Evolutionary conservation across 2,329 filamentous ascomycete species (phyloP).

Genomic region (Teratosphaeria destructans): DNA sequence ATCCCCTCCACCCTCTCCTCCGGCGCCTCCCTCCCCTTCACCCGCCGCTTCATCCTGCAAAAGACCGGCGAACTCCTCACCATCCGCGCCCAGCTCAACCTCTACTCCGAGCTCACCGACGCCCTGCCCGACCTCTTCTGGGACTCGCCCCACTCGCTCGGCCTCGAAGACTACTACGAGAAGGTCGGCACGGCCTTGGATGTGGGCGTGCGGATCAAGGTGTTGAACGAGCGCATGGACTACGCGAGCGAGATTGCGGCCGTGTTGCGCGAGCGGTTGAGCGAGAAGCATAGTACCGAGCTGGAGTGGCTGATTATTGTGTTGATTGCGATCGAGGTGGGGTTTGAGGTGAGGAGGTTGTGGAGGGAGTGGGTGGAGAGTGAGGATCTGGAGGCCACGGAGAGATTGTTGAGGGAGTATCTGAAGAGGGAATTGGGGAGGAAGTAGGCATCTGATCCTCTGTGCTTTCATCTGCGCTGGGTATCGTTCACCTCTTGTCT

Average conservation of each 20-base stretch:
- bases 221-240: slow-evolving; percentile 93
- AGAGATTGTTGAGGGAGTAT: slow-evolving; percentile 29
- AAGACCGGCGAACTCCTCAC: slow-evolving; percentile 89
- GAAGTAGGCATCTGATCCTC: neutral
- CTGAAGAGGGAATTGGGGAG: slow-evolving; percentile 21
- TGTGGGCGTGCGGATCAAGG: slow-evolving; percentile 80
- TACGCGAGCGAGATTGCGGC: slow-evolving; percentile 92
- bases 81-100: slow-evolving; percentile 83
- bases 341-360: slow-evolving; percentile 70
- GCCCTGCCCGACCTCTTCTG: slow-evolving; percentile 93
- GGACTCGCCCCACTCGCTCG: slow-evolving; percentile 81
- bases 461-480: too few relatives aligned
- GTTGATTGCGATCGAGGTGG: slow-evolving; percentile 83
- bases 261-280: slow-evolving; percentile 77
- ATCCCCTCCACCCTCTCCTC: slow-evolving; percentile 71
- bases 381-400: slow-evolving; percentile 32
- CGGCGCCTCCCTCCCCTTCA: slow-evolving; percentile 53
- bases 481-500: too few relatives aligned
- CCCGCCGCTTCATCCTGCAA: slow-evolving; percentile 69
- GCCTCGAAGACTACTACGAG: slow-evolving; percentile 89
- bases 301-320: slow-evolving; percentile 95
- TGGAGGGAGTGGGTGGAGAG: slow-evolving; percentile 49
- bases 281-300: slow-evolving; percentile 77
- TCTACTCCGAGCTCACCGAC: slow-evolving; percentile 94
- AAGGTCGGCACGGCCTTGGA: slow-evolving; percentile 84